phyloP scores from a whole-genome alignment of 805 yeast species.

The Ogataea trehaloabstinens region DNA sequence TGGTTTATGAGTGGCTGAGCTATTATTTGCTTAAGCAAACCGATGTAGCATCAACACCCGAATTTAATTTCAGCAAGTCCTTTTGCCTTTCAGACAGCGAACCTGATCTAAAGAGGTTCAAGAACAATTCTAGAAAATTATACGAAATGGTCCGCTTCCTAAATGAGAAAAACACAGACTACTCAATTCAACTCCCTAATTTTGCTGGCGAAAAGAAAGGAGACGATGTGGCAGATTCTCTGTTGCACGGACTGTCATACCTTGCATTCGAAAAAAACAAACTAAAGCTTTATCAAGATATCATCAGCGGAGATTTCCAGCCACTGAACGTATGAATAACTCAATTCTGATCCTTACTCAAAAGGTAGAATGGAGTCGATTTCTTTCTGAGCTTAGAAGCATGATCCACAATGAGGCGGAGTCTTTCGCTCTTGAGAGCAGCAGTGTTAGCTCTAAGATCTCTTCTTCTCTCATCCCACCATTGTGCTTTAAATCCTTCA shows the following conservation, averaged over 20 bases:
- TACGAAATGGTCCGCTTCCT: slow-evolving; percentile 26
- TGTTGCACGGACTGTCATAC: slow-evolving; percentile 60
- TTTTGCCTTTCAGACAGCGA: background rate
- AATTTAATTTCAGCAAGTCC: slow-evolving; percentile 4
- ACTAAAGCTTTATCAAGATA: slow-evolving; percentile 6
- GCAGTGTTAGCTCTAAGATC: slow-evolving; percentile 26
- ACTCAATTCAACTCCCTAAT: slow-evolving; percentile 9
- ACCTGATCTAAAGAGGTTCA: slow-evolving; percentile 2
- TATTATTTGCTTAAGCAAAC: slow-evolving; percentile 4
- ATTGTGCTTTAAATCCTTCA: slow-evolving; percentile 32
- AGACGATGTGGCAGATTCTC: slow-evolving; percentile 66
- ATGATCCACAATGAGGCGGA: slow-evolving; percentile 27
- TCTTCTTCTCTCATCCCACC: slow-evolving; percentile 27
- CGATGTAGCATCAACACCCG: background rate
- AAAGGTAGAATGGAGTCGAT: slow-evolving; percentile 25
- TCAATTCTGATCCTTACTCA: slow-evolving; percentile 17
- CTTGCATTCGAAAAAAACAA: slow-evolving; percentile 40
- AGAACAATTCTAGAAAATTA: slow-evolving; percentile 21
- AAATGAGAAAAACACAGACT: slow-evolving; percentile 16
- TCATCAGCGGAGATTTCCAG: slow-evolving; percentile 3
- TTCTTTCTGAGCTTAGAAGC: slow-evolving; percentile 24
- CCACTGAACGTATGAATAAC: background rate
- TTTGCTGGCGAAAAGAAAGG: slow-evolving; percentile 37
- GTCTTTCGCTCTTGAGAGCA: slow-evolving; percentile 28
- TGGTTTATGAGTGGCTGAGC: slow-evolving; percentile 29